Evolutionary conservation across 805 yeast genomes (phyloP).

Genomic region (Nakazawaea ernobii): DNA sequence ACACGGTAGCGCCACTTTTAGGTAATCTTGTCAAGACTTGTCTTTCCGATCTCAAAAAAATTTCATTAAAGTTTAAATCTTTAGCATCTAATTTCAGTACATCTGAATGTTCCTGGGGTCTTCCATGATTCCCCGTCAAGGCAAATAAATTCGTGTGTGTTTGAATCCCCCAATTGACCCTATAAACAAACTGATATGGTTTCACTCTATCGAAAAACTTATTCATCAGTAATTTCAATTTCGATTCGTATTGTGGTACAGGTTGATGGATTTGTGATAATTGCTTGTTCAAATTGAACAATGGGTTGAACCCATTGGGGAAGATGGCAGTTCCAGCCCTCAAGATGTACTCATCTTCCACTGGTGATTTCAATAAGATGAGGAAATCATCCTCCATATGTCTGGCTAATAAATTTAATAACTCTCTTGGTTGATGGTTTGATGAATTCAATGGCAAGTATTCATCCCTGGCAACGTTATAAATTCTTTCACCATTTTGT

Average conservation of each 20-base stretch:
- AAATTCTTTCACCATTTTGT: constrained; percentile 19
- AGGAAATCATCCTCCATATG: constrained; percentile 62
- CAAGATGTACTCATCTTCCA: constrained; percentile 45
- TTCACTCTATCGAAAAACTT: constrained; percentile 54
- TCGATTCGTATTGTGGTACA: constrained; percentile 59
- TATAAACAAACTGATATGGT: constrained; percentile 49
- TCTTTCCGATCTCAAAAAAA: constrained; percentile 55
- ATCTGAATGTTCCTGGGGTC: constrained; percentile 25
- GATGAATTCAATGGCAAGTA: constrained; percentile 26
- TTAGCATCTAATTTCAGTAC: constrained; percentile 25
- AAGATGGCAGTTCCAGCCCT: constrained; percentile 55
- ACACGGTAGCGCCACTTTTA: constrained; percentile 36
- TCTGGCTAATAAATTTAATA: constrained; percentile 14
- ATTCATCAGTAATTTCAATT: constrained; percentile 59
- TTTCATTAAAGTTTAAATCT: constrained; percentile 36
- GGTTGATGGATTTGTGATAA: constrained; percentile 62
- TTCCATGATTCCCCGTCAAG: constrained; percentile 37
- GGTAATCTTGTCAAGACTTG: constrained; percentile 53
- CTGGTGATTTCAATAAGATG: constrained; percentile 38
- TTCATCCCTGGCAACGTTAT: constrained; percentile 37
- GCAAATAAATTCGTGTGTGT: constrained; percentile 47
- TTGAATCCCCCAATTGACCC: constrained; percentile 71
- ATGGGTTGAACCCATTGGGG: constrained; percentile 72
- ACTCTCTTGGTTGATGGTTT: constrained; percentile 11
- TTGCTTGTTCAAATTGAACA: constrained; percentile 43